Conservation (phyloP, 768 basidiomycete species). For the Leucosporidium creatinivorum region DNA sequence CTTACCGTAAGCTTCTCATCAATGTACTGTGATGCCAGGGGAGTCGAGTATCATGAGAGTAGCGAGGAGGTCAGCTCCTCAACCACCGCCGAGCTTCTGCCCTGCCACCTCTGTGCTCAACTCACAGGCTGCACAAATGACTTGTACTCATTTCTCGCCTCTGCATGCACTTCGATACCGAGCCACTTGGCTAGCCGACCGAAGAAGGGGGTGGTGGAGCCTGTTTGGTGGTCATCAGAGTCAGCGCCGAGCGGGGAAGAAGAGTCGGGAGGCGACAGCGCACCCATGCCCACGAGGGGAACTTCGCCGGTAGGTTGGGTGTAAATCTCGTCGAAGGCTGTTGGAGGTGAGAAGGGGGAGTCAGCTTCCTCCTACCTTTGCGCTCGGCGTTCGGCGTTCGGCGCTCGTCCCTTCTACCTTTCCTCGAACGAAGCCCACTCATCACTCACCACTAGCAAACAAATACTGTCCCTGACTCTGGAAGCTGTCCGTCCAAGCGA, state of each 20-base stretch:
- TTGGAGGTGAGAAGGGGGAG: too few relatives aligned
- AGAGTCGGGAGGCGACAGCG: background rate
- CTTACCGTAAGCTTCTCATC: slow-evolving; percentile 22
- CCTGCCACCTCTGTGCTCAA: background rate
- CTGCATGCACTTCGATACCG: slow-evolving; percentile 37
- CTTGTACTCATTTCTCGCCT: slow-evolving; percentile 38
- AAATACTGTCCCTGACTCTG: slow-evolving; percentile 35
- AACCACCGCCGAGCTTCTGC: too few relatives aligned
- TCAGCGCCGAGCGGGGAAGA: background rate
- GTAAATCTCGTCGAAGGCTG: slow-evolving; percentile 36
- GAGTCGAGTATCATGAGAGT: background rate
- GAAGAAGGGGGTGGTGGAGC: slow-evolving; percentile 36
- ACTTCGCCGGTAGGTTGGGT: slow-evolving; percentile 36
- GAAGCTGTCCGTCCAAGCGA: slow-evolving; percentile 37
- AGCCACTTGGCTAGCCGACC: slow-evolving; percentile 34
- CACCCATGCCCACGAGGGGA: slow-evolving; percentile 34
- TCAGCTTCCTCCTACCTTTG: too few relatives aligned
- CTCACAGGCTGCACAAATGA: slow-evolving; percentile 30
- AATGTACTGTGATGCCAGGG: slow-evolving; percentile 22
- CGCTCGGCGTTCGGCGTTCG: too few relatives aligned
- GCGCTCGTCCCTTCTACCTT: too few relatives aligned
- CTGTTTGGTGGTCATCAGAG: slow-evolving; percentile 1
- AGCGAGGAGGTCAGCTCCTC: too few relatives aligned
- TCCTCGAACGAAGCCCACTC: too few relatives aligned
- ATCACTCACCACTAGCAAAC: slow-evolving; percentile 30